Evolutionary conservation across 1,284 basidiomycete species (phyloP).

Genomic region (Malassezia cuniculi): DNA sequence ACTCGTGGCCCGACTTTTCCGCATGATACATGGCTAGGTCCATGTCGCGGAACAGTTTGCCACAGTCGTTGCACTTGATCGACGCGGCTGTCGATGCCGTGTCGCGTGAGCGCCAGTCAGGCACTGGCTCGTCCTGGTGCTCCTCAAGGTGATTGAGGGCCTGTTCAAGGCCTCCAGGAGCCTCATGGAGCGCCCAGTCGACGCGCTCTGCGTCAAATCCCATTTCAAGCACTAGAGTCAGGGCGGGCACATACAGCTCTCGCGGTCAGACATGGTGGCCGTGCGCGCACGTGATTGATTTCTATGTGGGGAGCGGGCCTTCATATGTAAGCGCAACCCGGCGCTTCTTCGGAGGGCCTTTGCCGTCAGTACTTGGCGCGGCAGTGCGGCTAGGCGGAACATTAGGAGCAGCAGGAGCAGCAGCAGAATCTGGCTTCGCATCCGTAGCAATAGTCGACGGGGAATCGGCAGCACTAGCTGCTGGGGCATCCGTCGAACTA

Average conservation of each 20-base stretch:
- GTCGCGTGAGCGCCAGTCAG: conserved; percentile 5
- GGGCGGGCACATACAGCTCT: conserved; percentile 4
- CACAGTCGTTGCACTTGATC: conserved; percentile 39
- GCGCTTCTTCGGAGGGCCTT: conserved; percentile 75
- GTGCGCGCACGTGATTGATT: conserved; percentile 3
- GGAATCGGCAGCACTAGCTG: too few species aligned
- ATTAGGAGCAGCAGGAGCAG: conserved; percentile 39
- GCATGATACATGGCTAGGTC: conserved; percentile 86
- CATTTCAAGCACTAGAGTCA: conserved; percentile 34
- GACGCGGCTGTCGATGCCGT: too few species aligned
- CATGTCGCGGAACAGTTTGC: conserved; percentile 54
- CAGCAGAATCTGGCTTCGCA: conserved; percentile 27
- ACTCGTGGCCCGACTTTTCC: conserved; percentile 75
- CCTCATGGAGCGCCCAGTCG: conserved; percentile 37
- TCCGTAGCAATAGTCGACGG: neutral
- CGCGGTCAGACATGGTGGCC: conserved; percentile 8
- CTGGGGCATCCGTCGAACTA: conserved; percentile 10
- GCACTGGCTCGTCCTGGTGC: conserved; percentile 31
- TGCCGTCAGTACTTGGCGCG: conserved; percentile 38
- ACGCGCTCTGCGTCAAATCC: conserved; percentile 38
- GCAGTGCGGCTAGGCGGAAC: conserved; percentile 17
- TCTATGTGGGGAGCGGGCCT: conserved; percentile 18
- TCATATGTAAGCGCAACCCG: conserved; percentile 61
- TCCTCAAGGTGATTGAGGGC: conserved; percentile 42
- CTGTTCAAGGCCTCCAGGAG: conserved; percentile 21